These are phyloP conservation scores for Tulasnella sp. DNA, from an alignment of 768 basidiomycete species.

Conservation along the genomic window DNA sequence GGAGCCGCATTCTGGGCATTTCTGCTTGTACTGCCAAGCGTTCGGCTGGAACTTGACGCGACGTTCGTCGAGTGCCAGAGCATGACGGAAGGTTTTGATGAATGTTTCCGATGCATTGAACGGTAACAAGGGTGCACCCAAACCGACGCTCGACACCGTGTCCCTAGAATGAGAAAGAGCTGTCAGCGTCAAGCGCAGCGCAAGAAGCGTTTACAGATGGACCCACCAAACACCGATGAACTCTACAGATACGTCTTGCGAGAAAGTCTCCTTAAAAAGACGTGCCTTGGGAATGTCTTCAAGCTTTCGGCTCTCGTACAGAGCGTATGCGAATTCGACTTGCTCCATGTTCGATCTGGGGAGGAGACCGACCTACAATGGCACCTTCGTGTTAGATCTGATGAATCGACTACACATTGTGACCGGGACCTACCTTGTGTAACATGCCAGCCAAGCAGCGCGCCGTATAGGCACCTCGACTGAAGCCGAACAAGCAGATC, in stretches of 20 bases:
- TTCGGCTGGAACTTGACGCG: conserved; percentile 56
- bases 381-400: background rate
- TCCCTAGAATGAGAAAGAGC: background rate
- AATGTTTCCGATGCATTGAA: conserved; percentile 16
- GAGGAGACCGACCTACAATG: conserved; percentile 26
- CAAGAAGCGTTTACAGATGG: no score
- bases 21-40: conserved; percentile 37
- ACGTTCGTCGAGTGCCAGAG: conserved; percentile 31
- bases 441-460: conserved; percentile 27
- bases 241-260: conserved; percentile 3
- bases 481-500: conserved; percentile 27
- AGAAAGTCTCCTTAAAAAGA: conserved; percentile 10
- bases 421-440: conserved; percentile 36
- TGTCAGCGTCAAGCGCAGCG: background rate
- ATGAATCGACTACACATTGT: background rate
- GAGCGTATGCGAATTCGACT: conserved; percentile 13
- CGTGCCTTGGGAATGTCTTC: background rate
- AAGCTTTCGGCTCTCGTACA: background rate
- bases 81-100: conserved; percentile 18
- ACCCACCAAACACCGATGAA: conserved; percentile 14
- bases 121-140: conserved; percentile 15
- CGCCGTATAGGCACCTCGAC: conserved; percentile 23
- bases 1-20: conserved; percentile 23
- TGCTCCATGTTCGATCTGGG: conserved; percentile 17
- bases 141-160: conserved; percentile 20